Evolutionary conservation across 2,329 filamentous ascomycete genomes (phyloP), one percentile per base, ranked within the genome.

Genomic region (Diaporthe velutina): DNA sequence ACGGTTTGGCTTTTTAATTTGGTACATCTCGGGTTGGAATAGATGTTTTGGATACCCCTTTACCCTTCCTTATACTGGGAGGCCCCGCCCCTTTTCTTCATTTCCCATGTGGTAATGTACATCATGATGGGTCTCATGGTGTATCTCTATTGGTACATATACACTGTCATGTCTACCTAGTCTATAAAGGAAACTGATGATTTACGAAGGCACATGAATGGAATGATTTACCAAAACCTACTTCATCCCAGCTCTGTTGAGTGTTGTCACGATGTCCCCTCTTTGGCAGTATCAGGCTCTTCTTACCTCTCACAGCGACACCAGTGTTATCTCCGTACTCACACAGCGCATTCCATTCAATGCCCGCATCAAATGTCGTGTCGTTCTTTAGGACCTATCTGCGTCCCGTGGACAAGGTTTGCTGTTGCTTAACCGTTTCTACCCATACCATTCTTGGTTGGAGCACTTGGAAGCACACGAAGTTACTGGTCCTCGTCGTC

Each of bases 21-120:
- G 48, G 33, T 30, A 52, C 48, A 54, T 25, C 22, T 40, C 35
- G 33, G 33, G 64, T 28, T 54, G 64, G 64, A 28, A 28, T 68
- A 68, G 64, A 40, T n/a, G 30, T 68, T 52, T 68, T 68, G 64
- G 64, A 68, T 68, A 68, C 64, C 64, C 64, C 48, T 40, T 68
- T 54, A 38, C 9, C 33, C n/a, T 52, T 25, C 8, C 40, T 67
- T 40, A 38, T 13, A 25, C 22, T 17, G 45, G 64, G 45, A 33
- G 22, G 30, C 48, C 15, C 6, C 15, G n/a, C 48, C 48, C 45
- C 15, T 4, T 54, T 68, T 19, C 64, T 68, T 52, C 64, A 19
- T 25, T 22, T 45, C 22, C 25, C 30, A 38, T n/a, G 33, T 38
- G 45, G 48, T 54, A n/a, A 28, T 22, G 35, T 28, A 22, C 22